Base-by-base conservation (phyloP, 331 rosid genomes). In the Stylosanthes scabra region DNA sequence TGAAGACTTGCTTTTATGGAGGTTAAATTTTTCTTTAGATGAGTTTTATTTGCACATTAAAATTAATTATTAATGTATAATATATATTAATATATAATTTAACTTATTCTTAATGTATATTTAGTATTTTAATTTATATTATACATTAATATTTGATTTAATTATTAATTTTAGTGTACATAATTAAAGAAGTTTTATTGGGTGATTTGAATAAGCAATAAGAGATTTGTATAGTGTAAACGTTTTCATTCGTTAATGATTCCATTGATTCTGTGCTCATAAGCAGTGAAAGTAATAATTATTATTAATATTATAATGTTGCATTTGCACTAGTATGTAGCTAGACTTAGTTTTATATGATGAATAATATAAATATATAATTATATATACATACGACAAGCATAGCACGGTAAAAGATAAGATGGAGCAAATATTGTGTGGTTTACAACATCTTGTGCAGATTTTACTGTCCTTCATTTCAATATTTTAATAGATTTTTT, bases 371-470 rank as follows among this genome's bases (percentile, higher is more conserved):
- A 20, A 20, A 0, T 20, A 20, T 34, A 34, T 20, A 20, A 20
- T 20, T 20, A 20, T 34, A 34, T 34, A 34, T 34, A 34, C 6
- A 34, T 4, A 34, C 3, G 20, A 61, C 6, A 71, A 29, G 66
- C 60, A 63, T 55, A 45, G 58, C 61, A 63, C 40, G 55, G 60
- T 57, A 41, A 58, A 28, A 51, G 44, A 76, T 54, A 15, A 66
- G 79, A 66, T 34, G 39, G 6, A 34, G 39, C 39, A 7, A 52
- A 37, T 66, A 70, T 70, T 70, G 50, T 64, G 74, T 31, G 37
- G 71, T 81, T 57, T 3, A 11, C 55, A 77, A 11, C 63, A 77
- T 63, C 50, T 27, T 62, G 37, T 78, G 20, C 72, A 66, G 70
- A 80, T 79, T 74, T 52, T 63, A 47, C 62, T 37, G 50, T 54